Evolutionary conservation across 148 eudicot species (phyloP), one percentile per base, ranked within the genome.

Genomic region (Arbutus unedo): DNA sequence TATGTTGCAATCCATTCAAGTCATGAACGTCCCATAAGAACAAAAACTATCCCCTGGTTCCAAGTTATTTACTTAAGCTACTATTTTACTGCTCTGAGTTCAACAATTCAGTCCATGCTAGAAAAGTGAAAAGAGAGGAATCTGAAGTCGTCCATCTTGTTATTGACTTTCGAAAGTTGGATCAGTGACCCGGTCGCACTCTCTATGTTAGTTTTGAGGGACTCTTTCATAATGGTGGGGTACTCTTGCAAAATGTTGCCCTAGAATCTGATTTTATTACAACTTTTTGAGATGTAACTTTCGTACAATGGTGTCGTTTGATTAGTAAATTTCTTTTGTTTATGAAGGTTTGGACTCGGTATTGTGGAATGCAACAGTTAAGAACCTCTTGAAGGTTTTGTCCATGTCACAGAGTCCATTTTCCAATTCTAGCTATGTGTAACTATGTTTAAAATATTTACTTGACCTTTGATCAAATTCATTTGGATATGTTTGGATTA

Each of bases 1-100:
- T 81, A 94, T 96, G 95, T 83, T 94, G 86, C 98, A 94, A 64
- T 96, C 98, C 57, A 91, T 96, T 89, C 98, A 96, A 88, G 98
- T 96, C 67, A 91, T 94, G 88, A 96, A 94, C 85, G 98, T 96
- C 38, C 98, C 98, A 15, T 94, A 73, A 94, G 60, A 87, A 67
- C 15, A 44, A 4, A 38, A 13, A 53, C 53, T 31, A 38, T 41
- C 41, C 5, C 73, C 51, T 38, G 14, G 82, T 16, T 71, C 68
- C n/a, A 31, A 76, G 78, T n/a, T 51, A 64, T 55, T 21, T 62
- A 55, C 41, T 41, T 15, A 38, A 76, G 5, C 23, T 78, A 45
- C 23, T 19, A 31, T 25, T 31, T 80, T 64, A 59, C 10, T 49
- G 18, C 72, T 50, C 49, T 56, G 49, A 14, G 10, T 48, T 47